phyloP scores from a whole-genome alignment of 768 basidiomycete species.

The Hygrophoropsis aurantiaca region DNA sequence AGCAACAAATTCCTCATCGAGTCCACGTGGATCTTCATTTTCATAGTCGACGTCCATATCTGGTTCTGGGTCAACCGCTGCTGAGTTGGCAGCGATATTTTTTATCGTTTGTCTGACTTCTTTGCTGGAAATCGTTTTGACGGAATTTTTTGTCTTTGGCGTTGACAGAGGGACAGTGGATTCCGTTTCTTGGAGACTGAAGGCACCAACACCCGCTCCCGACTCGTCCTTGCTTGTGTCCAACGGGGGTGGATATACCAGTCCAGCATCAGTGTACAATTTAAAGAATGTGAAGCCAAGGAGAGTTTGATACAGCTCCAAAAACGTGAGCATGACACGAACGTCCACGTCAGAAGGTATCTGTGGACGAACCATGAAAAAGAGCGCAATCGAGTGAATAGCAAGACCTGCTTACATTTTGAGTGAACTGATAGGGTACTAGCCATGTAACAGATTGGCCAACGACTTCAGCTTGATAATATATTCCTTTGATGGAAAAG shows the following conservation, averaged over 20 bases:
- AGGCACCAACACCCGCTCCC: constrained; percentile 87
- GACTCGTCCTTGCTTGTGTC: constrained; percentile 81
- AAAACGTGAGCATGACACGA: constrained; percentile 96
- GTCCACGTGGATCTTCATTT: constrained; percentile 28
- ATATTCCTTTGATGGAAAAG: constrained; percentile 96
- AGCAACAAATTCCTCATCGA: constrained; percentile 67
- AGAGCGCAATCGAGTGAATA: constrained; percentile 2
- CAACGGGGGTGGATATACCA: constrained; percentile 93
- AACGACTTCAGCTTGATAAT: constrained; percentile 95
- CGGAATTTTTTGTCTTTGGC: constrained; percentile 12
- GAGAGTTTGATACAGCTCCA: constrained; percentile 96
- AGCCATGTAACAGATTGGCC: constrained; percentile 95
- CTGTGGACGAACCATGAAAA: constrained; percentile 39
- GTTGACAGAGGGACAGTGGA: constrained; percentile 18
- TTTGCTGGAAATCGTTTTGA: constrained; percentile 51
- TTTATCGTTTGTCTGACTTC: constrained; percentile 52
- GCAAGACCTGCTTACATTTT: constrained; percentile 58
- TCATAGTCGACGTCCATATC: constrained; percentile 38
- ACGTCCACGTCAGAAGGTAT: constrained; percentile 95
- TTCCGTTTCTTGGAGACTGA: constrained; percentile 63
- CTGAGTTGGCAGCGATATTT: constrained; percentile 32
- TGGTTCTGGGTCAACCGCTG: constrained; percentile 31
- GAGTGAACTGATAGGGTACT: constrained; percentile 96
- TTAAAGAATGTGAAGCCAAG: constrained; percentile 97
- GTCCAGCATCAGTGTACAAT: constrained; percentile 90